Percentiles rank a stretch among this genome's conserved stretches.
These are phyloP conservation scores for Calycina marina DNA, from an alignment of 2,329 filamentous ascomycete genomes.

Conservation along the genomic window DNA sequence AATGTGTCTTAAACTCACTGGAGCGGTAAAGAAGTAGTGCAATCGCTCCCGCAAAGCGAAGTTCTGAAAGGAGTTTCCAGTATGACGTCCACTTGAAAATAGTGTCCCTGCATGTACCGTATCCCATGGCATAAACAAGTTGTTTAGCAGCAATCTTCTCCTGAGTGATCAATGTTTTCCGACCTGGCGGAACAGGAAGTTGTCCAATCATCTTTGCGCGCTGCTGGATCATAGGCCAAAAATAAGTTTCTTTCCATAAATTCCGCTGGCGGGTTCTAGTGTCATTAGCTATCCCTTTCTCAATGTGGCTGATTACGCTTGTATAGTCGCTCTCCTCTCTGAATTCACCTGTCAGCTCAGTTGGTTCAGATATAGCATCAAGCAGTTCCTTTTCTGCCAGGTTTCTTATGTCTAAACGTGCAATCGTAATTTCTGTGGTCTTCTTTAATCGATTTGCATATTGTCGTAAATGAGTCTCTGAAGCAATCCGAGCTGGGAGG, in stretches of 20 bases:
- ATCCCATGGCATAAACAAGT: constrained; percentile 5
- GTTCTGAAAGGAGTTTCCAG: constrained; percentile 10
- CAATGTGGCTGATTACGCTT: constrained; percentile 5
- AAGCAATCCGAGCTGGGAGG: constrained; percentile 1
- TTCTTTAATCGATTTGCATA: too few relatives aligned
- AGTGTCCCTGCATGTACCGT: constrained; percentile 6
- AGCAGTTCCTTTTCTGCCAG: constrained; percentile 6
- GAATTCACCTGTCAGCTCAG: constrained; percentile 9
- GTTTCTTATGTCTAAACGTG: constrained; percentile 6
- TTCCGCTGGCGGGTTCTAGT: constrained; percentile 2
- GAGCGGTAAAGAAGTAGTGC: constrained; percentile 9
- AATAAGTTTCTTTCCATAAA: constrained; percentile 12
- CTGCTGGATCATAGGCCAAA: constrained; percentile 11
- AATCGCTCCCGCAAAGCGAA: constrained; percentile 6
- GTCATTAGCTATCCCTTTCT: constrained; percentile 9
- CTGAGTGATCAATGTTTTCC: constrained; percentile 1
- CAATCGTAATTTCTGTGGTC: constrained; percentile 1
- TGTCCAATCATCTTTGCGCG: constrained; percentile 9
- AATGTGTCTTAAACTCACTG: constrained; percentile 9
- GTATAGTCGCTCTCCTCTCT: constrained; percentile 9
- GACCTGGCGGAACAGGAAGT: constrained; percentile 5
- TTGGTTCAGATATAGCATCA: constrained; percentile 6
- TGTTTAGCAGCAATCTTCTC: constrained; percentile 9
- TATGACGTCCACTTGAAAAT: constrained; percentile 11
- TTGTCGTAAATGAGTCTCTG: constrained; percentile 1